These are phyloP conservation scores for Rhexocercosporidium sp. DNA, from an alignment of 2,329 filamentous ascomycete species.

Conservation along the genomic window DNA sequence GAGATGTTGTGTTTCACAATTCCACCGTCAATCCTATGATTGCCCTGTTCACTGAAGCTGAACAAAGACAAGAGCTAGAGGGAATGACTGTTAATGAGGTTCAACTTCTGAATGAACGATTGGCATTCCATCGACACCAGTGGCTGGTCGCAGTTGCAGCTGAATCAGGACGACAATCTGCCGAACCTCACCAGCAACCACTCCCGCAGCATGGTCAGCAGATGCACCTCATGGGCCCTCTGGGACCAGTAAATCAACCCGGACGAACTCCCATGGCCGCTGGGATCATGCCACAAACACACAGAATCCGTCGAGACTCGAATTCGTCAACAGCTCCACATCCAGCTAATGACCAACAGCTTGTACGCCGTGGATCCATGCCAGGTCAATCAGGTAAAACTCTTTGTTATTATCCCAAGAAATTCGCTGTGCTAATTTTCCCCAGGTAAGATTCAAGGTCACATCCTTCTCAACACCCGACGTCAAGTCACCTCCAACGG, in stretches of 20 bases:
- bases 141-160: not conserved
- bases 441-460: not conserved
- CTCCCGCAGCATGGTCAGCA: not conserved
- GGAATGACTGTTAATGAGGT: not conserved
- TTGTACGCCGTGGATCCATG: not conserved
- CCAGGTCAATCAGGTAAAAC: not conserved
- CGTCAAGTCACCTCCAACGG: not conserved
- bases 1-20: slow-evolving; percentile 3
- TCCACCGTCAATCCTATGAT: slow-evolving; percentile 9
- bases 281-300: not conserved
- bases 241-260: not conserved
- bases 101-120: not conserved
- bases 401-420: not conserved
- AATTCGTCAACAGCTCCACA: not conserved
- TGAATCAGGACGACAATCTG: not conserved
- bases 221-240: not conserved
- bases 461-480: not conserved
- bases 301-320: not conserved
- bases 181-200: not conserved
- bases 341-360: not conserved
- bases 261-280: not conserved
- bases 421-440: not conserved
- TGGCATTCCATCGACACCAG: not conserved
- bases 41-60: slow-evolving; percentile 18
- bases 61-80: slow-evolving; percentile 3